These are phyloP conservation scores for Neurospora sp. DNA, from an alignment of 2,329 filamentous ascomycete species.

Conservation along the genomic window DNA sequence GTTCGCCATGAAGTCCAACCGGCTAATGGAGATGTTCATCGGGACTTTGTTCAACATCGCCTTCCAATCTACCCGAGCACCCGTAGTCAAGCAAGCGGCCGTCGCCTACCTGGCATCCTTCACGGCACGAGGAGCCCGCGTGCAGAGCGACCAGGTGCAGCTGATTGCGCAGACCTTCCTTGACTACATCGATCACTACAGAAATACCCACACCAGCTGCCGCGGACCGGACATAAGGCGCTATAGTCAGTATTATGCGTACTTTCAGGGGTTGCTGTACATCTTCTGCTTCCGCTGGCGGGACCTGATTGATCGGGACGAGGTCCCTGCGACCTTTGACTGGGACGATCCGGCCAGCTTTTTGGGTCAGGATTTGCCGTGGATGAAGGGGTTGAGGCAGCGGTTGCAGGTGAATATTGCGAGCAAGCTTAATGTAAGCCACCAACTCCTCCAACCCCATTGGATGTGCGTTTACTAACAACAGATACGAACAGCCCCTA, in stretches of 20 bases:
- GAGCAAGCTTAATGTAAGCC: slow-evolving; percentile 62
- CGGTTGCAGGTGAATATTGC: slow-evolving; percentile 70
- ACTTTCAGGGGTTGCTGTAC: slow-evolving; percentile 82
- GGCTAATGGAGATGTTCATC: slow-evolving; percentile 73
- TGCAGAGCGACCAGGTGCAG: slow-evolving; percentile 66
- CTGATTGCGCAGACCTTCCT: slow-evolving; percentile 74
- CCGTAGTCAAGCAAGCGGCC: slow-evolving; percentile 70
- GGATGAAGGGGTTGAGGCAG: slow-evolving; percentile 66
- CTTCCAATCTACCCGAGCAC: slow-evolving; percentile 57
- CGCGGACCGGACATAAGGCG: slow-evolving; percentile 76
- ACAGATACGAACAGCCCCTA: slow-evolving; percentile 43
- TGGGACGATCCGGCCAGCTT: slow-evolving; percentile 52
- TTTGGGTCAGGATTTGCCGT: slow-evolving; percentile 63
- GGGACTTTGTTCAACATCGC: slow-evolving; percentile 65
- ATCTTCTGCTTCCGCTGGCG: slow-evolving; percentile 98
- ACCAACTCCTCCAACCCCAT: not conserved
- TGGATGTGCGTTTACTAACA: not conserved
- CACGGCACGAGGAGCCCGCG: slow-evolving; percentile 78
- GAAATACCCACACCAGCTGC: slow-evolving; percentile 64
- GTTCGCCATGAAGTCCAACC: slow-evolving; percentile 74
- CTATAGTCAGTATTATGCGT: slow-evolving; percentile 77
- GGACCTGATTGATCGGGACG: slow-evolving; percentile 61
- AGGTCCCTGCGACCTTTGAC: slow-evolving; percentile 43
- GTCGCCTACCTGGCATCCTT: slow-evolving; percentile 78
- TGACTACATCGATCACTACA: slow-evolving; percentile 65